Evolutionary conservation across 495 filamentous ascomycete genomes (phyloP).

Genomic region (Aspergillus panamensis): DNA sequence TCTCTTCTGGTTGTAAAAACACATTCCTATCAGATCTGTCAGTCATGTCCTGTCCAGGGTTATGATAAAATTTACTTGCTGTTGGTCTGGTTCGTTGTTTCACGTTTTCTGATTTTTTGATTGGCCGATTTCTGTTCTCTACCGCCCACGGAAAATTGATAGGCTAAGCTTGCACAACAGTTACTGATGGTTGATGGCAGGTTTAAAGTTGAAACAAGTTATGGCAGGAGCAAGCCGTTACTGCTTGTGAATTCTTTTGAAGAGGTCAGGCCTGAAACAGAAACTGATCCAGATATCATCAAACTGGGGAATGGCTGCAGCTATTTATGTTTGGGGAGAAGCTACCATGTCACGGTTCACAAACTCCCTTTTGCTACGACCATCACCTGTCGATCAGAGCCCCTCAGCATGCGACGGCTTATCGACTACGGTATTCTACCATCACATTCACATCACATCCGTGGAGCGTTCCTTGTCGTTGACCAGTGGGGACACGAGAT

Average conservation of each 20-base stretch:
- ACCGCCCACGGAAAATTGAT: slow-evolving; percentile 34
- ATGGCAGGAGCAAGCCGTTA: slow-evolving; percentile 20
- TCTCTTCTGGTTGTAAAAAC: slow-evolving; percentile 56
- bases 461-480: slow-evolving; percentile 33
- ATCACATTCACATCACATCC: slow-evolving; percentile 32
- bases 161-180: slow-evolving; percentile 33
- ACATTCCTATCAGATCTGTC: slow-evolving; percentile 48
- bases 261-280: slow-evolving; percentile 37
- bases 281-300: slow-evolving; percentile 30
- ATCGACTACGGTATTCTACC: slow-evolving; percentile 34
- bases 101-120: slow-evolving; percentile 31
- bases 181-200: slow-evolving; percentile 21
- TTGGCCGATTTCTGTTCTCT: slow-evolving; percentile 33
- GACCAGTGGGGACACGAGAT: slow-evolving; percentile 42
- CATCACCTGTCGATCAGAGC: slow-evolving; percentile 37
- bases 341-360: slow-evolving; percentile 27
- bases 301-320: slow-evolving; percentile 30
- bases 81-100: slow-evolving; percentile 34
- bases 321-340: slow-evolving; percentile 48
- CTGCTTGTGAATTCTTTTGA: slow-evolving; percentile 30
- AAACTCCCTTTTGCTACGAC: slow-evolving; percentile 22
- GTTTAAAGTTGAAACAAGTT: slow-evolving; percentile 32
- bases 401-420: slow-evolving; percentile 39
- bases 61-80: slow-evolving; percentile 37
- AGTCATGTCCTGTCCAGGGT: slow-evolving; percentile 26